Evolutionary conservation across 192 early-diverging fungal species (phyloP).

Genomic region (Allomyces macrogynus): DNA sequence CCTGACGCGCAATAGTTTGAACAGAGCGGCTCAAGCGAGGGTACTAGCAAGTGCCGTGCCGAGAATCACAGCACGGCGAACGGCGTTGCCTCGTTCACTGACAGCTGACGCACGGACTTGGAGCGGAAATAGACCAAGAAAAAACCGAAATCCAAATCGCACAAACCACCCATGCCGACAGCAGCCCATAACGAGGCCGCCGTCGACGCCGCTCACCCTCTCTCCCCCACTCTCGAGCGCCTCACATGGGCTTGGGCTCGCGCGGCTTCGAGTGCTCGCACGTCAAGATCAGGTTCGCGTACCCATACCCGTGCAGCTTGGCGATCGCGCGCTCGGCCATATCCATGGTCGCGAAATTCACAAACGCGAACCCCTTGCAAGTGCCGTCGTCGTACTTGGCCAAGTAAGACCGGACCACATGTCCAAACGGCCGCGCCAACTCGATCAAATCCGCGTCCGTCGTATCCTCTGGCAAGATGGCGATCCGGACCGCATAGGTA

Average conservation of each 20-base stretch:
- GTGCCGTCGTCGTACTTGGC: conserved; percentile 61
- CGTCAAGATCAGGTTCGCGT: conserved; percentile 77
- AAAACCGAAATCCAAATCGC: too few relatives aligned
- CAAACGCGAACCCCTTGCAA: conserved; percentile 93
- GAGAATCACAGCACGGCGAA: too few relatives aligned
- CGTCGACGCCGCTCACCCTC: too few relatives aligned
- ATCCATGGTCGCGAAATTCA: conserved; percentile 61
- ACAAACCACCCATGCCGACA: too few relatives aligned
- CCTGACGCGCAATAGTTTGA: too few relatives aligned
- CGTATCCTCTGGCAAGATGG: conserved; percentile 87
- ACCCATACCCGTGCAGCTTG: conserved; percentile 83
- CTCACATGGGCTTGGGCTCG: not conserved
- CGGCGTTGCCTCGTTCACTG: too few relatives aligned
- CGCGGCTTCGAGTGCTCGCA: conserved; percentile 1
- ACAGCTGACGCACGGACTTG: too few relatives aligned
- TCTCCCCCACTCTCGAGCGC: too few relatives aligned
- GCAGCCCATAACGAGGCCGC: too few relatives aligned
- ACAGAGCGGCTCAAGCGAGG: too few relatives aligned
- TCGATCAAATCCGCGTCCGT: conserved; percentile 75
- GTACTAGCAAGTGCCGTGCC: too few relatives aligned
- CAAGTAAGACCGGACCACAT: conserved; percentile 61
- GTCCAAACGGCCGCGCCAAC: conserved; percentile 70
- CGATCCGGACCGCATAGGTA: conserved; percentile 52
- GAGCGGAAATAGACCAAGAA: too few relatives aligned
- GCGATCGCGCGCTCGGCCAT: conserved; percentile 65